These are phyloP conservation scores for Aureobasidium sp. DNA, from an alignment of 2,329 filamentous ascomycete species.

Conservation along the genomic window DNA sequence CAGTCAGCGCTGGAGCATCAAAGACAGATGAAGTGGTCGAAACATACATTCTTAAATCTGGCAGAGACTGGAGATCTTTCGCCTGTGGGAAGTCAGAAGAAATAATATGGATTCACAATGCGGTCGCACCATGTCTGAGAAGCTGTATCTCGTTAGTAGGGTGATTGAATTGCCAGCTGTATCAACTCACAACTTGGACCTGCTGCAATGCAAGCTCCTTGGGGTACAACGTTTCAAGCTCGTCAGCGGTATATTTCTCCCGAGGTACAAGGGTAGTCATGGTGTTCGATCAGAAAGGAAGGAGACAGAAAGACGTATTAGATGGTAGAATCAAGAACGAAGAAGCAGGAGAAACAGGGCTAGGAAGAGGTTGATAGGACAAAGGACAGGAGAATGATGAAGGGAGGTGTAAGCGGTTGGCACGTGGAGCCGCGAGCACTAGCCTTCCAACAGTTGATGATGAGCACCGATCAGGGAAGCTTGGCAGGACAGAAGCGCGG, in stretches of 20 bases:
- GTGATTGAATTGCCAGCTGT: neutral
- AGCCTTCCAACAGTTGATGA: neutral
- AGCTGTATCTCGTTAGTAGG: slow-evolving; percentile 13
- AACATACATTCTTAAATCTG: slow-evolving; percentile 78
- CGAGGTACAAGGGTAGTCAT: slow-evolving; percentile 79
- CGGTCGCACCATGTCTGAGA: slow-evolving; percentile 27
- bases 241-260: slow-evolving; percentile 68
- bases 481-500: neutral
- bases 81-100: slow-evolving; percentile 24
- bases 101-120: neutral
- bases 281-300: neutral
- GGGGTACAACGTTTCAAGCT: slow-evolving; percentile 78
- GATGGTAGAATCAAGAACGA: neutral
- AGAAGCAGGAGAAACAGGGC: neutral
- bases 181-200: slow-evolving; percentile 66
- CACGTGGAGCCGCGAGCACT: neutral
- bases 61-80: slow-evolving; percentile 77
- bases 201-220: slow-evolving; percentile 71
- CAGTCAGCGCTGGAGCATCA: neutral
- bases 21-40: slow-evolving; percentile 22
- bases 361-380: neutral
- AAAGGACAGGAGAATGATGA: neutral
- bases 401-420: neutral
- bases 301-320: neutral
- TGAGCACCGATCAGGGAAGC: neutral